Base-by-base conservation (phyloP, 192 early-diverging fungal species). In the Endogone sp. region DNA sequence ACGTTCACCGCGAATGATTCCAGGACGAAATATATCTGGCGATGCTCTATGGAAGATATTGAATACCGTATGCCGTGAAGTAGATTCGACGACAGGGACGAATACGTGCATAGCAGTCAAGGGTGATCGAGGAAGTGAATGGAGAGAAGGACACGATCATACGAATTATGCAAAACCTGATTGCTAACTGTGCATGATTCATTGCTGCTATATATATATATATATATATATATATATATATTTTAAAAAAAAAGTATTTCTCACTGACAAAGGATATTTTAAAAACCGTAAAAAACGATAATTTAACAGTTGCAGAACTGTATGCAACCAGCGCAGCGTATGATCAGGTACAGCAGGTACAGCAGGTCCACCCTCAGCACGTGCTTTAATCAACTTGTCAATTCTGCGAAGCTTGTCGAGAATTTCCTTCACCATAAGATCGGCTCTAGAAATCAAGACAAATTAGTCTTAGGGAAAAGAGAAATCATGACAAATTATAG, bases 261-360 rank as follows among this genome's bases (percentile, higher is more conserved):
- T n/a, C n/a, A n/a, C n/a, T n/a, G n/a, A n/a, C n/a, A 67, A 67
- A 67, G 65, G 65, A 67, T 72, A 89, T 74, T 91, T 91, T 73
- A 93, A 77, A 60, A 87, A 88, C 28, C 88, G 87, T 65, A 90
- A 79, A 60, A 91, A 76, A 26, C 91, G 85, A 77, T 87, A 90
- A 73, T 89, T 89, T 68, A 93, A 80, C 58, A 91, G 75, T 69
- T 93, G 89, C 32, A 89, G 79, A 27, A 91, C 82, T 10, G 90
- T 90, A 71, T 91, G 87, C 61, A 89, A 79, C 90, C 89, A 91
- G 9, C 89, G 82, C 71, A 87, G 71, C 13, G 82, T 60, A 65
- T 79, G 58, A 72, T 78, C 76, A 60, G 81, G 68, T 60, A 87
- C 63, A 29, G 67, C 76, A 60, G 81, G 68, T 60, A 87, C 63